phyloP scores from a whole-genome alignment of 768 basidiomycete species.

The Naganishia vishniacii region DNA sequence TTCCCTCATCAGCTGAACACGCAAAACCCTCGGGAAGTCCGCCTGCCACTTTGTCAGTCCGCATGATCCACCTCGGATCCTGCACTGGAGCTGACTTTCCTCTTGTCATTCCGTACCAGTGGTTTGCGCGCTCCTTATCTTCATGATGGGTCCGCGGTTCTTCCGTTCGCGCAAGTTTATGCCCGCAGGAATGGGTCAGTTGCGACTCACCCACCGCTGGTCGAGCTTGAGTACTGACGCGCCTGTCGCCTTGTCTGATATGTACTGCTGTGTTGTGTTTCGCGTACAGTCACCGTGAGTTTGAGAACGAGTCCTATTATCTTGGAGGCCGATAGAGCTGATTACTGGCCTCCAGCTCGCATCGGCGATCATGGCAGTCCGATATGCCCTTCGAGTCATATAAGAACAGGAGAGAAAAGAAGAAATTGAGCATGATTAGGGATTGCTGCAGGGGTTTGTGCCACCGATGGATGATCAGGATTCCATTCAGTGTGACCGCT shows the following conservation, averaged over 20 bases:
- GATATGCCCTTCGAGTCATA: conserved; percentile 30
- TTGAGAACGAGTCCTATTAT: background rate
- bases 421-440: too few relatives aligned
- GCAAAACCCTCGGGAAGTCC: conserved; percentile 24
- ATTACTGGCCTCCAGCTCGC: conserved; percentile 29
- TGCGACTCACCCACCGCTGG: background rate
- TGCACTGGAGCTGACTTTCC: background rate
- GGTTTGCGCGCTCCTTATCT: conserved; percentile 26
- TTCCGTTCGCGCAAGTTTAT: conserved; percentile 29
- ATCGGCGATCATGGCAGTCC: conserved; percentile 27
- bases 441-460: too few relatives aligned
- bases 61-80: background rate
- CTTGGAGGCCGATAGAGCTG: background rate
- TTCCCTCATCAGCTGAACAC: conserved; percentile 21
- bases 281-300: conserved; percentile 20
- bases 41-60: conserved; percentile 27
- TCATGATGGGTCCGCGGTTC: conserved; percentile 34
- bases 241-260: too few relatives aligned
- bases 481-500: too few relatives aligned
- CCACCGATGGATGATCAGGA: too few relatives aligned
- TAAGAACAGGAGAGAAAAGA: too few relatives aligned
- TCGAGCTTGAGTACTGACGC: too few relatives aligned
- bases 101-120: background rate
- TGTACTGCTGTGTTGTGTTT: background rate
- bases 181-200: conserved; percentile 33